Evolutionary conservation across 1,284 basidiomycete genomes (phyloP).

Genomic region (Malassezia caprae): DNA sequence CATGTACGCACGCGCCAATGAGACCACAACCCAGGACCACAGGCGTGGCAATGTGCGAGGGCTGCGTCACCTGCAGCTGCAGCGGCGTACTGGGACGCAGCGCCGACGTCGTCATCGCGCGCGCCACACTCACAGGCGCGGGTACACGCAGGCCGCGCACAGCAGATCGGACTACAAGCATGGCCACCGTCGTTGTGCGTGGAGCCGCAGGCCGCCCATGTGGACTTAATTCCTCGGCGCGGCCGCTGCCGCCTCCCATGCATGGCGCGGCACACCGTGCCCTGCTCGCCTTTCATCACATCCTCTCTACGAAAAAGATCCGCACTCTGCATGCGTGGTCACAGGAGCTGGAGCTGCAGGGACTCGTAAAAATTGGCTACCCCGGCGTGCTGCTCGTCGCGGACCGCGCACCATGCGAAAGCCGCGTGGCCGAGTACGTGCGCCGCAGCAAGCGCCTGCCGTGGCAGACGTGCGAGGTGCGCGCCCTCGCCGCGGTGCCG

Average conservation of each 20-base stretch:
- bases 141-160: neutral
- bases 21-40: conserved; percentile 35
- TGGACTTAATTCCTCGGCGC: neutral
- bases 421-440: conserved; percentile 15
- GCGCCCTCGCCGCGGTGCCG: neutral
- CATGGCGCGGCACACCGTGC: conserved; percentile 6
- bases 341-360: conserved; percentile 9
- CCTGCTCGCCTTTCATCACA: conserved; percentile 17
- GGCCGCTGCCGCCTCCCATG: neutral
- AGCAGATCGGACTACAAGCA: neutral
- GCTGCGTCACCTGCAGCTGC: conserved; percentile 24
- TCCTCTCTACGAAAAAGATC: conserved; percentile 16
- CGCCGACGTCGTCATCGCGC: conserved; percentile 19
- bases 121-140: neutral
- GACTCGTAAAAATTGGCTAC: conserved; percentile 15
- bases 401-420: neutral
- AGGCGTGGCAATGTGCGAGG: conserved; percentile 27
- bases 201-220: neutral
- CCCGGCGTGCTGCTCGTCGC: conserved; percentile 15
- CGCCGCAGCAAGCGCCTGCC: conserved; percentile 14
- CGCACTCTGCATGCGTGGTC: conserved; percentile 13
- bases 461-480: conserved; percentile 16
- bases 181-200: neutral
- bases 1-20: conserved; percentile 23
- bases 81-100: conserved; percentile 22